Conservation (phyloP, 2,329 filamentous ascomycete genomes). For the Monilinia vaccinii-corymbosi region DNA sequence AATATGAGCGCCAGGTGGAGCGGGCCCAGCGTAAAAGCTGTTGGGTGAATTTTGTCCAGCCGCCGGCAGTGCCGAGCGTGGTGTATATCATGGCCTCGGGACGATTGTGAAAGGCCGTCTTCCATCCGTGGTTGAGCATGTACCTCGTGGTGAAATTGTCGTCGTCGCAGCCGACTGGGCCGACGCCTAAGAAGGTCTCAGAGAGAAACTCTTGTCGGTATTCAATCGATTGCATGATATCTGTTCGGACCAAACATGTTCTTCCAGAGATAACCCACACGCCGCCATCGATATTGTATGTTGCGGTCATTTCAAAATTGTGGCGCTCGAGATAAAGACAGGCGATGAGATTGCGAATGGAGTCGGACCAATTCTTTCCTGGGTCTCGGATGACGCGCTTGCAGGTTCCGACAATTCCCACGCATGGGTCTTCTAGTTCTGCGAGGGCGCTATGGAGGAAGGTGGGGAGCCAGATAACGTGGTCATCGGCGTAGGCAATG, state of each 20-base stretch:
- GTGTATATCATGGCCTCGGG: constrained; percentile 41
- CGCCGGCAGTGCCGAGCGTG: constrained; percentile 38
- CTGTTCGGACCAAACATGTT: constrained; percentile 42
- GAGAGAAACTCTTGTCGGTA: constrained; percentile 39
- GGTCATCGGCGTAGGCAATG: constrained; percentile 17
- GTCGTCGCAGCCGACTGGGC: constrained; percentile 45
- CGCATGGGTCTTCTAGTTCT: constrained; percentile 23
- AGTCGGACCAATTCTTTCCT: constrained; percentile 9
- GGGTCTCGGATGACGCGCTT: constrained; percentile 41
- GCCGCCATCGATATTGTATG: constrained; percentile 48
- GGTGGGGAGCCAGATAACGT: constrained; percentile 17
- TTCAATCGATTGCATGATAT: constrained; percentile 36
- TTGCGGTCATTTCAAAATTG: constrained; percentile 51
- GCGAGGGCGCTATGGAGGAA: constrained; percentile 16
- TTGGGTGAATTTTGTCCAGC: constrained; percentile 35
- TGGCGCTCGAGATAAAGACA: constrained; percentile 51
- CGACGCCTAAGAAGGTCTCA: constrained; percentile 42
- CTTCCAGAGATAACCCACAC: constrained; percentile 50
- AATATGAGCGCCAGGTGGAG: constrained; percentile 49
- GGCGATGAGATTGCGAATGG: constrained; percentile 43
- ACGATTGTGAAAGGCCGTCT: constrained; percentile 45
- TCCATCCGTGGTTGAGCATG: constrained; percentile 40
- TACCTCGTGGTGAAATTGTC: constrained; percentile 54
- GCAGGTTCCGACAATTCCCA: constrained; percentile 48
- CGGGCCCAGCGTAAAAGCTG: constrained; percentile 50